A percentile compares a stretch with the other conserved stretches of the same genome.
phyloP scores from a whole-genome alignment of 2,329 filamentous ascomycete species.

The Trematosphaeria pertusa region DNA sequence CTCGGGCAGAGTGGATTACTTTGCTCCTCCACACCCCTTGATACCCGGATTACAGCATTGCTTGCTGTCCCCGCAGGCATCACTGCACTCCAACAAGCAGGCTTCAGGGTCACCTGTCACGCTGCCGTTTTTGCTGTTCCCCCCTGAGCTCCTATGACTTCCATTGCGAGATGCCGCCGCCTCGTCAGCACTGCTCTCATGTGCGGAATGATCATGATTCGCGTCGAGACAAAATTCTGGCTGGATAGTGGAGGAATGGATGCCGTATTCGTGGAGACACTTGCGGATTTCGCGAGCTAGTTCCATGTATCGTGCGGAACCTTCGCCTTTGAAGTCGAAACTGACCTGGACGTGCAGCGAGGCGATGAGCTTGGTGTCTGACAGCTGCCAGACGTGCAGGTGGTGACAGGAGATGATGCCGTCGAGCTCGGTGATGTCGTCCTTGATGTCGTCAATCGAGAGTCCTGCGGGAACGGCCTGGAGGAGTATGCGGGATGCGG shows the following conservation, averaged over 20 bases:
- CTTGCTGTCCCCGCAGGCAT: constrained; percentile 50
- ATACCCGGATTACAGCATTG: constrained; percentile 50
- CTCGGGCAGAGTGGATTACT: constrained; percentile 4
- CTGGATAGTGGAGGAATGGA: constrained; percentile 97
- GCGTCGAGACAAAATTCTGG: constrained; percentile 73
- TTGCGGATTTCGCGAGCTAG: constrained; percentile 81
- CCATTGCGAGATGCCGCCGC: constrained; percentile 18
- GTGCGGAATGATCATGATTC: constrained; percentile 51
- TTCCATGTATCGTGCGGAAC: constrained; percentile 83
- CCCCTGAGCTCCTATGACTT: constrained; percentile 26
- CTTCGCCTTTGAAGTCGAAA: constrained; percentile 85
- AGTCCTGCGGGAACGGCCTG: constrained; percentile 93
- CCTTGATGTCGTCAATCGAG: constrained; percentile 85
- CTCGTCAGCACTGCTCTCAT: constrained; percentile 42
- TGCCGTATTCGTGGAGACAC: constrained; percentile 93
- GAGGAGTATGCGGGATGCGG: constrained; percentile 85
- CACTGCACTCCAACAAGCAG: constrained; percentile 53
- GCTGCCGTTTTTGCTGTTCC: constrained; percentile 45
- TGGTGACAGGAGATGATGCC: constrained; percentile 93
- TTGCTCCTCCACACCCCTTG: constrained; percentile 1
- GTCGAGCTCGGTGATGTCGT: constrained; percentile 84
- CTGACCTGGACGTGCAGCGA: constrained; percentile 92
- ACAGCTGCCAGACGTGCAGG: constrained; percentile 96
- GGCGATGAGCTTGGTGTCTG: constrained; percentile 91
- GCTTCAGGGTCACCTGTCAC: constrained; percentile 44